Base-by-base conservation (phyloP, 2,329 filamentous ascomycete species). In the Ophiocordyceps sinensis region DNA sequence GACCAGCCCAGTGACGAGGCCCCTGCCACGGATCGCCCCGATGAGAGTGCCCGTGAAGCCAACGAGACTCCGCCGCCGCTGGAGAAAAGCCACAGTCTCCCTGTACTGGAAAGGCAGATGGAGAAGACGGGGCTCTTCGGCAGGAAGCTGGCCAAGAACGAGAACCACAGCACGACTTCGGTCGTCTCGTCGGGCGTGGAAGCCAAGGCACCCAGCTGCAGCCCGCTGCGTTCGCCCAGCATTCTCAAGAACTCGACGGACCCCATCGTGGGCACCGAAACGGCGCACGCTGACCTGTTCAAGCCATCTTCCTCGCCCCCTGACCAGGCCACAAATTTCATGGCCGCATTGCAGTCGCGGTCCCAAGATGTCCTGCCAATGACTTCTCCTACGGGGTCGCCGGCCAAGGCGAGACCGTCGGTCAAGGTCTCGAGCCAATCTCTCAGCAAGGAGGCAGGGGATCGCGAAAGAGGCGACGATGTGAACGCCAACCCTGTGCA, bases 191-290 rank as follows among this genome's bases (percentile, higher is more conserved):
- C 67, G 0, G 65, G 67, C 42, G 50, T 71, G 23, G 70, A 76
- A 11, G 57, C 63, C 5, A 71, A 70, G 40, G 55, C 61, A 4
- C 57, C 59, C 34, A 51, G 54, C 5, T 54, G 59, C 12, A 59
- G 53, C 26, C 53, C 63, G 21, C 41, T 55, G 1, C 52, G 59
- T 6, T 58, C 58, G n/a, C 58, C 58, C 3, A 57, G 52, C 34
- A 59, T 60, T 12, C 45, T 59, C 6, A 61, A 55, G 11, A 68
- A 66, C 43, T 71, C 73, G 23, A 71, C 79, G 2, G 71, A 75
- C 41, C 79, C 84, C 2, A 65, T 79, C 17, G 73, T 88, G 7
- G 77, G 74, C 28, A 77, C 79, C 1, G 79, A 86, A 50, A 68
- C 72, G 29, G 70, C 75, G 1, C 79, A 80, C 46, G 76, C 77